A percentile compares a stretch with the other conserved stretches of the same genome.
Conservation (phyloP, 2,329 filamentous ascomycete species). For the Thelonectria discophora region DNA sequence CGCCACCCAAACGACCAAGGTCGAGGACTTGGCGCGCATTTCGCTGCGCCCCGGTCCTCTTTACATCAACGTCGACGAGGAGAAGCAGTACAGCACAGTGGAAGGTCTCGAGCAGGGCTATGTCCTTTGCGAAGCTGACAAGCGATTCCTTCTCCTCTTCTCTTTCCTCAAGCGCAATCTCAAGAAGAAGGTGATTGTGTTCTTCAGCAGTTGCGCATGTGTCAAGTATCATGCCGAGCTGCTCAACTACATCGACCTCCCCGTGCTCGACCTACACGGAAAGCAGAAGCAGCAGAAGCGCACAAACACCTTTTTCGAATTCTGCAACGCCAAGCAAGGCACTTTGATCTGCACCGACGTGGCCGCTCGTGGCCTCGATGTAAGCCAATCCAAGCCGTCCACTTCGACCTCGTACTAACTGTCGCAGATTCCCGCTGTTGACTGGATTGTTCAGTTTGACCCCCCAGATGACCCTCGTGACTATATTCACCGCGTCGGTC, state of each 20-base stretch:
- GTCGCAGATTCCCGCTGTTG: slow-evolving; percentile 82
- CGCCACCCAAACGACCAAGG: slow-evolving; percentile 97
- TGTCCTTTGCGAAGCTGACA: slow-evolving; percentile 90
- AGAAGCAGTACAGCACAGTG: slow-evolving; percentile 89
- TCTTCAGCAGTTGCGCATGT: slow-evolving; percentile 90
- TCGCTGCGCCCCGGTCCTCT: slow-evolving; percentile 90
- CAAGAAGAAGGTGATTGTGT: slow-evolving; percentile 98
- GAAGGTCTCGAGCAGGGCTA: slow-evolving; percentile 96
- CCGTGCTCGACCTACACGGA: slow-evolving; percentile 85
- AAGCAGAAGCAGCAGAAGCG: slow-evolving; percentile 99
- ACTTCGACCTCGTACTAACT: slow-evolving; percentile 26
- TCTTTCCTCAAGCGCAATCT: slow-evolving; percentile 89
- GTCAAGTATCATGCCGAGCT: slow-evolving; percentile 97
- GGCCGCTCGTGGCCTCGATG: slow-evolving; percentile 90
- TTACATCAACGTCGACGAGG: slow-evolving; percentile 96
- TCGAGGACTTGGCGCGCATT: slow-evolving; percentile 94
- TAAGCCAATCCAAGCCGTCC: slow-evolving; percentile 50
- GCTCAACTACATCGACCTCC: slow-evolving; percentile 96
- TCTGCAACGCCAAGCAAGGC: slow-evolving; percentile 78
- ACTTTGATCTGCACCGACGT: slow-evolving; percentile 97
- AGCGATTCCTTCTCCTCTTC: slow-evolving; percentile 92
- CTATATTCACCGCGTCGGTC: slow-evolving; percentile 95
- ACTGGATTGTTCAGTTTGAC: slow-evolving; percentile 97
- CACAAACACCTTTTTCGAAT: slow-evolving; percentile 99
- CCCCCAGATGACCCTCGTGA: slow-evolving; percentile 90